These are phyloP conservation scores for Phytophthora cactorum DNA, from an alignment of 352 stramenopile genomes.

Conservation along the genomic window DNA sequence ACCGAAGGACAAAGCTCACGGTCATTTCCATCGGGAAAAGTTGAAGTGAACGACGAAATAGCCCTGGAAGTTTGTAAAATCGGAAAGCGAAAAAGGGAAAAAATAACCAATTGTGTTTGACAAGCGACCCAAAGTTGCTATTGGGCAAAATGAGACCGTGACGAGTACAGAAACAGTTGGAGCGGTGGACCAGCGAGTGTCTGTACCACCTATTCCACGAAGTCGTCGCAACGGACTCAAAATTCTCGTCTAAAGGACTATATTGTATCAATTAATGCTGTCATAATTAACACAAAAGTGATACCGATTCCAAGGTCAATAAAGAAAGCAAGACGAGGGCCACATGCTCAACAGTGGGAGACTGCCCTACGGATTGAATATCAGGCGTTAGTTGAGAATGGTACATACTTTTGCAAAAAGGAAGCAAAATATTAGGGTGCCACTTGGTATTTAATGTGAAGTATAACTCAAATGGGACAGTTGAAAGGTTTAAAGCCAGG, in stretches of 20 bases:
- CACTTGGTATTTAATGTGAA: neutral
- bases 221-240: neutral
- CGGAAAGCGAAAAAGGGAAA: too few species aligned
- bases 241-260: neutral
- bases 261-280: neutral
- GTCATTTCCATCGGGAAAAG: neutral
- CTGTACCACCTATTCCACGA: neutral
- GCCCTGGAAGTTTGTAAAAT: too few species aligned
- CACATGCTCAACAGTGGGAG: constrained; percentile 1
- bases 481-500: too few species aligned
- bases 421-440: neutral
- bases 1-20: too few species aligned
- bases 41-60: neutral
- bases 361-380: neutral
- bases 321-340: neutral
- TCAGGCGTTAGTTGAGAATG: neutral
- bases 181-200: neutral
- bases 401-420: neutral
- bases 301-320: neutral
- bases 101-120: neutral
- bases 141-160: neutral
- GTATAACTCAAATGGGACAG: too few species aligned
- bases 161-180: neutral
- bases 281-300: neutral
- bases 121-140: too few species aligned